Conservation (phyloP, 345 rosid genomes). For the Eucalyptus cladocalyx region DNA sequence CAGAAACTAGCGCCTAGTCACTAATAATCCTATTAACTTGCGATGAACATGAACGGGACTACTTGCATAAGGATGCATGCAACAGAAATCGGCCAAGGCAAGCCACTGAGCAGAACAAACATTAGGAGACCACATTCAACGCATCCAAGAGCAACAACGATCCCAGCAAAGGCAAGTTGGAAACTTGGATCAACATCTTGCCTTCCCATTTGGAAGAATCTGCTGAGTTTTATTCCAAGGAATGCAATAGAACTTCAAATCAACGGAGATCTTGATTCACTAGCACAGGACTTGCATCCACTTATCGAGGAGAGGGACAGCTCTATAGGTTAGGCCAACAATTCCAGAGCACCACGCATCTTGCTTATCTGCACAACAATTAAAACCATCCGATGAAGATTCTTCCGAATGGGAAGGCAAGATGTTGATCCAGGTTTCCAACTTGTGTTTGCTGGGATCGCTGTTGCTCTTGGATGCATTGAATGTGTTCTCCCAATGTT, state of each 20-base stretch:
- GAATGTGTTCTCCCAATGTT: background rate
- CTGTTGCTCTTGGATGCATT: background rate
- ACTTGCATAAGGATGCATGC: rapidly evolving
- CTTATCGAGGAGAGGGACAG: background rate
- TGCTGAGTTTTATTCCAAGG: no score
- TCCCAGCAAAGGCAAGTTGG: no score
- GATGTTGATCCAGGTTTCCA: background rate
- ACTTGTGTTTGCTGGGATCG: background rate
- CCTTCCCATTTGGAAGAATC: no score
- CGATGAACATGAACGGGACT: no score
- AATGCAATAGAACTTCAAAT: background rate
- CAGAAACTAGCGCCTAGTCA: no score
- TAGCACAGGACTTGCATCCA: background rate
- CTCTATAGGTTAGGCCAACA: background rate
- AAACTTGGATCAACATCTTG: no score
- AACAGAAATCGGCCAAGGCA: no score
- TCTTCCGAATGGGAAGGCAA: background rate
- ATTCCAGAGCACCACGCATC: background rate
- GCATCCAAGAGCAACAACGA: no score
- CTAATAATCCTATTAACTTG: no score
- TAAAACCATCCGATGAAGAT: background rate
- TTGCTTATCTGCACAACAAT: background rate
- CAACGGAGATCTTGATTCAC: background rate
- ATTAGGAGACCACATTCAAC: no score
- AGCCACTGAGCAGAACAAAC: no score